phyloP scores from a whole-genome alignment of 768 basidiomycete genomes.

The Chalciporus sphaerocephalus region DNA sequence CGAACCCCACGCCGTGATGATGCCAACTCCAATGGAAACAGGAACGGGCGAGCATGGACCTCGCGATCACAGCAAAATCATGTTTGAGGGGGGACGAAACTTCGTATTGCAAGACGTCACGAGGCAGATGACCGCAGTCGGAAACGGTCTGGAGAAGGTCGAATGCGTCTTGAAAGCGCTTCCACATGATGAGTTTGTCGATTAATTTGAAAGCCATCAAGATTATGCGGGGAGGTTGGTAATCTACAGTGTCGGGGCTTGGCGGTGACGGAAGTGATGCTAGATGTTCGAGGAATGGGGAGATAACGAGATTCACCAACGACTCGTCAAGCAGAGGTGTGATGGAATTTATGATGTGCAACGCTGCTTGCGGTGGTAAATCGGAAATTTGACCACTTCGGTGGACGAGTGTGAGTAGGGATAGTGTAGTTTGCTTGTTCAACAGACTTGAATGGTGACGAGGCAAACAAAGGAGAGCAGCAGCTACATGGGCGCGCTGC shows the following conservation, averaged over 20 bases:
- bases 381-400: conserved; percentile 10
- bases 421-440: conserved; percentile 21
- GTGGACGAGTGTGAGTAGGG: conserved; percentile 18
- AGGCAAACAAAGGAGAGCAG: conserved; percentile 24
- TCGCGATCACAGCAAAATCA: conserved; percentile 46
- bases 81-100: conserved; percentile 27
- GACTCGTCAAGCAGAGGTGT: conserved; percentile 19
- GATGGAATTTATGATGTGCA: conserved; percentile 22
- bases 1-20: conserved; percentile 37
- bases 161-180: conserved; percentile 37
- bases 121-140: conserved; percentile 41
- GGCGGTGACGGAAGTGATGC: conserved; percentile 22
- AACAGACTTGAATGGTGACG: conserved; percentile 14
- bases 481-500: conserved; percentile 25
- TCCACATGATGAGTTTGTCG: conserved; percentile 38
- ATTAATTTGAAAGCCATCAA: conserved; percentile 41
- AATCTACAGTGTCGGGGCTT: conserved; percentile 31
- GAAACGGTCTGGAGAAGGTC: conserved; percentile 49
- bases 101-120: conserved; percentile 42
- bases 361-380: conserved; percentile 12
- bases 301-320: conserved; percentile 27
- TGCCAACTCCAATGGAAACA: conserved; percentile 55
- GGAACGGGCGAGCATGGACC: conserved; percentile 46
- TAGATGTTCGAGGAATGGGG: conserved; percentile 31
- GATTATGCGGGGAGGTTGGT: conserved; percentile 37